Evolutionary conservation across 31 red algal species (phyloP).

Genomic region (Bonnemaisonia californica): DNA sequence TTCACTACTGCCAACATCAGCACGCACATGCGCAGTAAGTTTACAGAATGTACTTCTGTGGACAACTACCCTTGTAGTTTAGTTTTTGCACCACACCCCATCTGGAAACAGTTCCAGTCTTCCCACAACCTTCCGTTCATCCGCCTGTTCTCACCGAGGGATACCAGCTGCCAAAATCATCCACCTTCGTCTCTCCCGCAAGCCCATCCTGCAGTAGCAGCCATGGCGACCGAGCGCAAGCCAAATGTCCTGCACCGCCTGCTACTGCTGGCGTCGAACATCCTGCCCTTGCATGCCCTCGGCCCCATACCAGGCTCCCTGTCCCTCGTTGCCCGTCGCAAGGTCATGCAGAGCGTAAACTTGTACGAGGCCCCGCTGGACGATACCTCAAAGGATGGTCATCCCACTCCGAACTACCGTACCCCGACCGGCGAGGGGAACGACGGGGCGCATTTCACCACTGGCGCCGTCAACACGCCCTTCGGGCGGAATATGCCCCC

Average conservation of each 20-base stretch:
- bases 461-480: conserved; percentile 27
- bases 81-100: too few species aligned
- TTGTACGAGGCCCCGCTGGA: conserved; percentile 4
- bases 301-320: background rate
- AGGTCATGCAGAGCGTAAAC: conserved; percentile 6
- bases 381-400: background rate
- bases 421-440: conserved; percentile 32
- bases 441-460: background rate
- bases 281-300: background rate
- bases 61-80: too few species aligned
- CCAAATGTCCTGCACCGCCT: background rate
- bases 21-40: too few species aligned
- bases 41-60: too few species aligned
- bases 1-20: too few species aligned
- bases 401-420: conserved; percentile 17
- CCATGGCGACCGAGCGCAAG: background rate
- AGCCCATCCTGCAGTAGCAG: too few species aligned
- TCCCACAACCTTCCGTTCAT: too few species aligned
- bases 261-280: background rate
- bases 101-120: too few species aligned
- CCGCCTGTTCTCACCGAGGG: too few species aligned
- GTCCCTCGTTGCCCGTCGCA: background rate
- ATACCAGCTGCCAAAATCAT: too few species aligned
- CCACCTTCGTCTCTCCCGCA: too few species aligned
- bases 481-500: conserved; percentile 41